Evolutionary conservation across 2,329 filamentous ascomycete genomes (phyloP), one percentile per base, ranked within the genome.

Genomic region (Phaeomoniella chlamydospora): DNA sequence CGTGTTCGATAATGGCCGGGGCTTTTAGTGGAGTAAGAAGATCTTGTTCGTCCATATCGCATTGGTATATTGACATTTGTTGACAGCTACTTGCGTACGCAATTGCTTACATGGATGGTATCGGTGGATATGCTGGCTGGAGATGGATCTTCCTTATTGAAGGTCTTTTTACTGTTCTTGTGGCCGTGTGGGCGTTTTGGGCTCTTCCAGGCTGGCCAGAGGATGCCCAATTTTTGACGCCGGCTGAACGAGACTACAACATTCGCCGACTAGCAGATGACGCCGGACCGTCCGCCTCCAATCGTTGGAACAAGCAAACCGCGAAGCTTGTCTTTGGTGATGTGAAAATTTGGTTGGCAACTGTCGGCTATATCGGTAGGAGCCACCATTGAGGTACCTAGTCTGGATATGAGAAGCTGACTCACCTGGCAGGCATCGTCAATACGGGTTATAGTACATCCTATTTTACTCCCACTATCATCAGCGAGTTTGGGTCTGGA

Each of bases 1-100:
- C 49, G 11, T 52, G 49, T 2, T 53, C 49, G 16, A 60, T 59
- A 41, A 38, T 59, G 19, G 56, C 59, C 12, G 58, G 59, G 18
- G 58, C 59, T 18, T 49, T 60, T 37, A 56, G 55, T 26, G 46
- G 44, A 11, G 48, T 54, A 9, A 39, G 45, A 19, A 41, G 44
- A 10, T 10, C 22, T 29, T 10, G 10, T 29, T 29, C 22, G 10
- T 29, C 10, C 10, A 29, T n/a, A n/a, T n/a, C n/a, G n/a, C n/a
- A n/a, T n/a, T n/a, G n/a, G n/a, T n/a, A n/a, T n/a, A n/a, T n/a
- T n/a, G n/a, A n/a, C n/a, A n/a, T n/a, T n/a, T n/a, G n/a, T 34
- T 34, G n/a, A 17, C 13, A 34, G 2, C 76, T 85, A 33, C 62
- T 85, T 2, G 76, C 80, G 10, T 84, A 74, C 37, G 80, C 79